These are phyloP conservation scores for Xerocomellus chrysenteron DNA, from an alignment of 768 basidiomycete genomes.

Conservation along the genomic window DNA sequence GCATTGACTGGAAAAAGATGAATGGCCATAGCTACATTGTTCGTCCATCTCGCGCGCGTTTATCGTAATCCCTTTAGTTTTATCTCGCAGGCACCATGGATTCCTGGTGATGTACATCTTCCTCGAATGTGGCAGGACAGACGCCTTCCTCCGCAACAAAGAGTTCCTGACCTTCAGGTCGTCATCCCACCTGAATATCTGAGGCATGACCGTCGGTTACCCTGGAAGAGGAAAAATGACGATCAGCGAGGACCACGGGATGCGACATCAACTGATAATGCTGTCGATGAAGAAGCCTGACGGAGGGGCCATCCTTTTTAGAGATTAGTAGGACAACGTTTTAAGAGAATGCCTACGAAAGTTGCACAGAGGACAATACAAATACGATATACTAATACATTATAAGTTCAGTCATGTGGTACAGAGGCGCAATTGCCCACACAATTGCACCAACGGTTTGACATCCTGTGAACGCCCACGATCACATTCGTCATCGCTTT, in stretches of 20 bases:
- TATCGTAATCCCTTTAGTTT: neutral
- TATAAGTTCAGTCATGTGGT: constrained; percentile 2
- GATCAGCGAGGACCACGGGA: neutral
- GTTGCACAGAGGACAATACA: neutral
- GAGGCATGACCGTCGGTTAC: constrained; percentile 38
- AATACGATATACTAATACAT: neutral
- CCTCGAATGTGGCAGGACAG: constrained; percentile 38
- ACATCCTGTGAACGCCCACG: constrained; percentile 43
- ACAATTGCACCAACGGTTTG: constrained; percentile 38
- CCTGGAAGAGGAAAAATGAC: neutral
- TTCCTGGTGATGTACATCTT: constrained; percentile 32
- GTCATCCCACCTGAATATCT: constrained; percentile 34
- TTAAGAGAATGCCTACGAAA: neutral
- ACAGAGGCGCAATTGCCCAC: constrained; percentile 25
- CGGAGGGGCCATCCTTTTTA: too few relatives aligned
- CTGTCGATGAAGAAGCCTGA: neutral
- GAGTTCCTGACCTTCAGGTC: constrained; percentile 42
- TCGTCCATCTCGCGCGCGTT: constrained; percentile 20
- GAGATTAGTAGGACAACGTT: too few relatives aligned
- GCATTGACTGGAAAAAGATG: constrained; percentile 50
- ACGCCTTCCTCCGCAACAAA: constrained; percentile 36
- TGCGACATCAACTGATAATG: neutral
- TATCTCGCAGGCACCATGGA: constrained; percentile 41
- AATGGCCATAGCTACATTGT: constrained; percentile 44
- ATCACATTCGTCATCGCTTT: constrained; percentile 38